phyloP scores from a whole-genome alignment of 495 filamentous ascomycete species.

The Alectoria sarmentosa region DNA sequence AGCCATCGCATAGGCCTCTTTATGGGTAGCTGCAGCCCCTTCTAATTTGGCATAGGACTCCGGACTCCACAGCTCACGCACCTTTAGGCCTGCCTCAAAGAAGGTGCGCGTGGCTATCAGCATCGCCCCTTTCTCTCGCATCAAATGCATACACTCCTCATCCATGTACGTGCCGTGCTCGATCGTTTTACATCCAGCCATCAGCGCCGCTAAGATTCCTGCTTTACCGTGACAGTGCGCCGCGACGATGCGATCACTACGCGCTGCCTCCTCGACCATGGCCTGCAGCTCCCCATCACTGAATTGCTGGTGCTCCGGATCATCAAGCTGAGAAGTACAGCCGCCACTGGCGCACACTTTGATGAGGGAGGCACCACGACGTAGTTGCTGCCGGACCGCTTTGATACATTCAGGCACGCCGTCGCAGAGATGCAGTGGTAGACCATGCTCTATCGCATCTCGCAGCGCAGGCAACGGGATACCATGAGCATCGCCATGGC shows the following conservation, averaged over 20 bases:
- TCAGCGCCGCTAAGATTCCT: conserved; percentile 44
- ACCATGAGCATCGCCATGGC: conserved; percentile 41
- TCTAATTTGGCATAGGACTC: no score
- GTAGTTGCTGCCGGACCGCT: conserved; percentile 43
- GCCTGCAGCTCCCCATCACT: conserved; percentile 41
- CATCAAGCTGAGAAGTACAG: conserved; percentile 38
- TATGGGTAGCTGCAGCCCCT: no score
- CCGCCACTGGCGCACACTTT: conserved; percentile 47
- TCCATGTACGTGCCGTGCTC: conserved; percentile 40
- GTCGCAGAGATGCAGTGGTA: conserved; percentile 34
- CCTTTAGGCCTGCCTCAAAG: no score
- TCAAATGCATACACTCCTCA: no score
- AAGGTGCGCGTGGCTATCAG: no score
- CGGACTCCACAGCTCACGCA: no score
- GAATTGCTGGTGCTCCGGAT: conserved; percentile 43
- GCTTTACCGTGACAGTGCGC: conserved; percentile 46
- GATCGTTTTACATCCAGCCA: conserved; percentile 40
- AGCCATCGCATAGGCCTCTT: no score
- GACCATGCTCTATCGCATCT: conserved; percentile 28
- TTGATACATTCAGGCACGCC: conserved; percentile 42
- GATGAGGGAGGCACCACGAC: conserved; percentile 43
- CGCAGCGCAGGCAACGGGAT: conserved; percentile 33
- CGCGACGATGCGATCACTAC: conserved; percentile 39
- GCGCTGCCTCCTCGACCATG: conserved; percentile 43
- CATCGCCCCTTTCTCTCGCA: no score